These are phyloP conservation scores for Penicillium herquei DNA, from an alignment of 495 filamentous ascomycete species.

Conservation along the genomic window DNA sequence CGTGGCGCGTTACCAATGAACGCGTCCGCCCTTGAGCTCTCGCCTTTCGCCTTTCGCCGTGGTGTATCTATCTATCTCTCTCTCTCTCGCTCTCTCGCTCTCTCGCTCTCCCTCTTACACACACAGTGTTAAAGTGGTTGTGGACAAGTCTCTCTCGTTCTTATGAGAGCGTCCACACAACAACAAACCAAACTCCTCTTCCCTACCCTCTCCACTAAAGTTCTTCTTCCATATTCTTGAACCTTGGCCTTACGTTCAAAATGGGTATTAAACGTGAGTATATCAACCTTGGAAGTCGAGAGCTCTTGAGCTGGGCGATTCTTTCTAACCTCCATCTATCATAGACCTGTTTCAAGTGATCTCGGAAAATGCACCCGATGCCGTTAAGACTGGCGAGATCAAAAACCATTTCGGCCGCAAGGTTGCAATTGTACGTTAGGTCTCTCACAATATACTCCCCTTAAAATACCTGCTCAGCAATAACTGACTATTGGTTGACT, in stretches of 20 bases:
- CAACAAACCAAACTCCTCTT: too few species aligned
- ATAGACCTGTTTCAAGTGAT: slow-evolving; percentile 80
- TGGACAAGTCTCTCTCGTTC: too few species aligned
- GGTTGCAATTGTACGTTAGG: slow-evolving; percentile 79
- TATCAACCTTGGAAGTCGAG: neutral
- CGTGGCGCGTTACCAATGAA: slow-evolving; percentile 22
- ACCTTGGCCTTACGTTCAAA: slow-evolving; percentile 16
- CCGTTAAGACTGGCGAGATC: slow-evolving; percentile 95
- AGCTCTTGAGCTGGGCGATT: too few species aligned
- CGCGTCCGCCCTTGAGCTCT: neutral
- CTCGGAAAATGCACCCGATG: slow-evolving; percentile 85
- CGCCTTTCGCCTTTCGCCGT: neutral
- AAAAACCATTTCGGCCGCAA: slow-evolving; percentile 98
- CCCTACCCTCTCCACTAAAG: neutral
- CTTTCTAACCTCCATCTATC: slow-evolving; percentile 5
- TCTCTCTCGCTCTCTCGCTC: too few species aligned
- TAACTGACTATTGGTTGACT: slow-evolving; percentile 15
- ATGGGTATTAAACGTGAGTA: slow-evolving; percentile 88
- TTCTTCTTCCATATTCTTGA: neutral
- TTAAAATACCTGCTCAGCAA: neutral
- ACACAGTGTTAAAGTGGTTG: too few species aligned
- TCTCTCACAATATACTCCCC: too few species aligned
- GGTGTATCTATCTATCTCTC: neutral
- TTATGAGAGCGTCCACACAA: too few species aligned
- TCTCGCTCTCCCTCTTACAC: too few species aligned